Evolutionary conservation across 1,284 basidiomycete species (phyloP), one percentile per base, ranked within the genome.

Genomic region (Chalciporus sp.): DNA sequence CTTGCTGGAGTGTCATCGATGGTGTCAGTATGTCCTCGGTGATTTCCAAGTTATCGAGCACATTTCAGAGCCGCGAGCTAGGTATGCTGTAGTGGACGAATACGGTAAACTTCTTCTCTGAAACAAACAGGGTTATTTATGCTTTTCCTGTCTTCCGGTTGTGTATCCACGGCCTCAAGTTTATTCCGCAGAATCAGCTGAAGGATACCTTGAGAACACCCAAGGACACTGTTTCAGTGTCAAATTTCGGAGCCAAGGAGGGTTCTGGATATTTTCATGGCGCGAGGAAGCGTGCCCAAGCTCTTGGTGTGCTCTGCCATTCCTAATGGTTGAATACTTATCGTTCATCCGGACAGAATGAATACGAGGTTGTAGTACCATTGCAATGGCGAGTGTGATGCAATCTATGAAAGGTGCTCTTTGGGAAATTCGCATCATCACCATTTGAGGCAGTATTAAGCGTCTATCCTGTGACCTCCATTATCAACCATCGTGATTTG

Each of bases 381-480:
- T 45, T 37, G 45, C 12, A 47, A 52, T 37, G 44, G 53, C 41
- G 35, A 51, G 47, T 23, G 28, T 16, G 31, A 33, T 14, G 31
- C 31, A 33, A 16, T 33, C 33, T 35, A 35, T 31, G 12, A 31
- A 31, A 26, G 40, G 19, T 35, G 39, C 41, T 17, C 44, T 50
- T 60, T 57, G 44, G 49, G 54, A 52, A 61, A 50, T 43, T 52
- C 33, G 35, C 47, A 56, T 35, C 40, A 57, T 52, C 47, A 52
- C 23, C 42, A 43, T 52, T 47, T 44, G 53, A 54, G 61, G 59
- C 48, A 48, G 46, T 40, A 47, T 44, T 39, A 35, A 47, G 40
- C 37, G 29, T 49, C 17, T 47, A 7, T 51, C 42, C 17, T 44
- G 51, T 54, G 46, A 52, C 19, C 33, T 26, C 31, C 33, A 43